Percentiles rank a stretch among this genome's conserved stretches.
These are phyloP conservation scores for Coprinopsis strossmayeri DNA, from an alignment of 768 basidiomycete species.

Conservation along the genomic window DNA sequence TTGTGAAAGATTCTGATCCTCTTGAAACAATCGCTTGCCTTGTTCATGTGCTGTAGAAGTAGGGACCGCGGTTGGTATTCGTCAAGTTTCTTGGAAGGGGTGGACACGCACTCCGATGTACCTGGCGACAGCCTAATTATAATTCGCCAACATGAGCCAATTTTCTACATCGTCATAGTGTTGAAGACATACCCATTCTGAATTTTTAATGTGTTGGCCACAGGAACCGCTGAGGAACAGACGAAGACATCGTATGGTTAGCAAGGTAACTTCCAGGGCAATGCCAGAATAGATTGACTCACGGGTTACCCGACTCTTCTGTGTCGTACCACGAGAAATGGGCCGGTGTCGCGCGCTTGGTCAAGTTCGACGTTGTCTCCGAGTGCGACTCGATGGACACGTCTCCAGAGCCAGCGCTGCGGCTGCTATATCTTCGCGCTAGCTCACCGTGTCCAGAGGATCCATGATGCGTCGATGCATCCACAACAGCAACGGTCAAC, in stretches of 20 bases:
- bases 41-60: conserved; percentile 2
- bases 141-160: neutral
- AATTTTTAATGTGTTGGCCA: neutral
- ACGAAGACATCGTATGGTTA: neutral
- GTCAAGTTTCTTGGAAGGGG: too few relatives aligned
- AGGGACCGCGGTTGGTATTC: neutral
- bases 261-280: too few relatives aligned
- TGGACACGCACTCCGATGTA: too few relatives aligned
- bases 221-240: neutral
- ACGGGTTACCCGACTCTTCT: conserved; percentile 11
- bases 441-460: too few relatives aligned
- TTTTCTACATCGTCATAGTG: too few relatives aligned
- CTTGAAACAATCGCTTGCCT: conserved; percentile 38
- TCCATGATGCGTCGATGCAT: too few relatives aligned
- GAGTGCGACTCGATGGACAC: neutral
- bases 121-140: too few relatives aligned
- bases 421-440: too few relatives aligned
- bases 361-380: neutral
- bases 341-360: conserved; percentile 28
- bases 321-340: conserved; percentile 49
- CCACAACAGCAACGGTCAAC: too few relatives aligned
- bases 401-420: too few relatives aligned
- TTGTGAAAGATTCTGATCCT: conserved; percentile 44
- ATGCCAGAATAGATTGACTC: neutral
- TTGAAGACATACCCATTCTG: neutral